Evolutionary conservation across 2,329 filamentous ascomycete genomes (phyloP).

Genomic region (Phyllosticta paracitricarpa): DNA sequence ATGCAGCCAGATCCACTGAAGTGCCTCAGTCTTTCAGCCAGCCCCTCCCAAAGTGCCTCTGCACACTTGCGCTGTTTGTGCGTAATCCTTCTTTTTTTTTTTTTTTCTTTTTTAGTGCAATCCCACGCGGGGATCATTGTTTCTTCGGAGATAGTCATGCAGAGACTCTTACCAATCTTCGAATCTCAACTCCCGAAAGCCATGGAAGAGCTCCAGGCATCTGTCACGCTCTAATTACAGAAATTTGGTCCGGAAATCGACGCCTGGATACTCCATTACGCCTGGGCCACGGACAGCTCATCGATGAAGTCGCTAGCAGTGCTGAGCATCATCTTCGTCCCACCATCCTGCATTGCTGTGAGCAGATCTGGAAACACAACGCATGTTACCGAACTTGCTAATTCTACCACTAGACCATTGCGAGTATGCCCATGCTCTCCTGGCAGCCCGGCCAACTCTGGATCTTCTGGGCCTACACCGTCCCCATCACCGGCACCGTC

Average conservation of each 20-base stretch:
- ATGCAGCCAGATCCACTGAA: too few species aligned
- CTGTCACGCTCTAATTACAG: too few species aligned
- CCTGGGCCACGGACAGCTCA: conserved; percentile 8
- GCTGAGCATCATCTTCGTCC: conserved; percentile 33
- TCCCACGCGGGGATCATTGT: too few species aligned
- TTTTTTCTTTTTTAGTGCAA: too few species aligned
- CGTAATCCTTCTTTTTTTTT: too few species aligned
- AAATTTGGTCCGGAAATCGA: not conserved
- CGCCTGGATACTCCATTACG: not conserved
- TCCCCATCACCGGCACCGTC: not conserved
- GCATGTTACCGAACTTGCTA: not conserved
- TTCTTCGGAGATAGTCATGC: too few species aligned
- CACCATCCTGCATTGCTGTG: conserved; percentile 31
- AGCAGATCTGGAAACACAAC: not conserved
- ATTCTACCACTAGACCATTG: not conserved
- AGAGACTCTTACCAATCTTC: too few species aligned
- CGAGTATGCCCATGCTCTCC: not conserved
- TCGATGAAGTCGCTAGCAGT: conserved; percentile 32
- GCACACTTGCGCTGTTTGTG: too few species aligned
- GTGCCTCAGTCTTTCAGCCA: too few species aligned
- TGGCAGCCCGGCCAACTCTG: not conserved
- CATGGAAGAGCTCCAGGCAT: too few species aligned
- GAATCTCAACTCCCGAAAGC: too few species aligned
- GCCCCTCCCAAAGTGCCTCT: too few species aligned
- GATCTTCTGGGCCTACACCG: not conserved